A percentile compares a stretch with the other conserved stretches of the same genome.
Evolutionary conservation across 2,329 filamentous ascomycete genomes (phyloP).

Genomic region (Xylaria polymorpha): DNA sequence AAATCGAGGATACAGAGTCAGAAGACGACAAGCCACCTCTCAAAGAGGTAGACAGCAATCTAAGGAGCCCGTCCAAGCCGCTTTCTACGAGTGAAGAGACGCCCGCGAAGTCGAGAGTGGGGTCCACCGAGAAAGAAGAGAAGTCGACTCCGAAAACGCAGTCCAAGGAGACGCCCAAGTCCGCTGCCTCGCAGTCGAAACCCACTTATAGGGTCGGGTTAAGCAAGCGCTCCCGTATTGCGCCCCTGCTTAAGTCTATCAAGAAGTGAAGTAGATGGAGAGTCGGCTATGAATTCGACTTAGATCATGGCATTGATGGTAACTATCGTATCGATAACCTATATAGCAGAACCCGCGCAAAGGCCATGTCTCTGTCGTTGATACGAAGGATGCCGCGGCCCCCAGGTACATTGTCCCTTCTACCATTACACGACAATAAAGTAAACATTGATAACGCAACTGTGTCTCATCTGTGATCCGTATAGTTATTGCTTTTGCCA

Average conservation of each 20-base stretch:
- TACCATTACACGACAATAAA: neutral
- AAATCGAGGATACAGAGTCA: conserved; percentile 29
- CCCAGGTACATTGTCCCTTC: neutral
- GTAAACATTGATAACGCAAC: neutral
- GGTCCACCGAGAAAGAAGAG: conserved; percentile 24
- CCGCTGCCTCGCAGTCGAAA: conserved; percentile 50
- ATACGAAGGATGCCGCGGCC: neutral
- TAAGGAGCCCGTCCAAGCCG: conserved; percentile 31
- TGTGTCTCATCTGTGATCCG: neutral
- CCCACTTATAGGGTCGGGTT: conserved; percentile 59
- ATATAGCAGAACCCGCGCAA: neutral
- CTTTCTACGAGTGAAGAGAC: conserved; percentile 9
- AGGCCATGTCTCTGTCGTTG: neutral
- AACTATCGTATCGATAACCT: neutral
- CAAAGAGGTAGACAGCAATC: conserved; percentile 43
- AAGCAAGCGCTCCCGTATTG: conserved; percentile 60
- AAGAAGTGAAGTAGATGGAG: conserved; percentile 53
- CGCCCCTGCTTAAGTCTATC: conserved; percentile 59
- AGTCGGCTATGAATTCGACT: neutral
- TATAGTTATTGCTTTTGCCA: neutral
- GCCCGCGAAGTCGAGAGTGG: conserved; percentile 12
- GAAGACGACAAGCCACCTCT: conserved; percentile 35
- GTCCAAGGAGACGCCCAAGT: conserved; percentile 38
- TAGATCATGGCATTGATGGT: neutral
- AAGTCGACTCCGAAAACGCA: conserved; percentile 29